Conservation (phyloP, 1,284 basidiomycete species). For the Ceratobasidium sp. region DNA sequence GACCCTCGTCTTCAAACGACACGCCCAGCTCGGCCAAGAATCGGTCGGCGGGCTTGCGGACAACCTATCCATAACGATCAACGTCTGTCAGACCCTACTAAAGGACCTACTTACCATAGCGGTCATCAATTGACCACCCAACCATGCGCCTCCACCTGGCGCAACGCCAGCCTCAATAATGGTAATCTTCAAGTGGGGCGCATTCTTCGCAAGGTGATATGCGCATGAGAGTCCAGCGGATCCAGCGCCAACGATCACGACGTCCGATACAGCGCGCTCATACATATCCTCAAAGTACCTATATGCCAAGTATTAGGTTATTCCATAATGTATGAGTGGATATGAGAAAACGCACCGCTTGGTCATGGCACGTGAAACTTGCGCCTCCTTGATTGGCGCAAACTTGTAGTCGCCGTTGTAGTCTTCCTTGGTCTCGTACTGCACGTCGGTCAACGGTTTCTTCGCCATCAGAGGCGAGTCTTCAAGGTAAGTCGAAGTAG, state of each 20-base stretch:
- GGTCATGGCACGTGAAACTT: slow-evolving; percentile 85
- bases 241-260: slow-evolving; percentile 67
- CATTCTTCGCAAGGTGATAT: slow-evolving; percentile 67
- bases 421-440: slow-evolving; percentile 59
- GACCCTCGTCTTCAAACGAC: slow-evolving; percentile 85
- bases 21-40: slow-evolving; percentile 82
- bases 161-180: slow-evolving; percentile 68
- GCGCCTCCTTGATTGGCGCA: slow-evolving; percentile 80
- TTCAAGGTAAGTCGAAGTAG: slow-evolving; percentile 20
- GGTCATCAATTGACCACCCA: slow-evolving; percentile 86
- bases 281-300: slow-evolving; percentile 82
- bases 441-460: slow-evolving; percentile 25
- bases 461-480: slow-evolving; percentile 32
- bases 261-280: slow-evolving; percentile 78
- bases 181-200: slow-evolving; percentile 69
- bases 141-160: slow-evolving; percentile 76
- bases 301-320: neutral
- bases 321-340: neutral
- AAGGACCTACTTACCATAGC: slow-evolving; percentile 71
- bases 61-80: slow-evolving; percentile 63
- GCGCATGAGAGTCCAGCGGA: slow-evolving; percentile 70
- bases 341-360: slow-evolving; percentile 68
- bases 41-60: slow-evolving; percentile 83
- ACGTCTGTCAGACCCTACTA: neutral
- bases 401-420: slow-evolving; percentile 75